Evolutionary conservation across 2,329 filamentous ascomycete species (phyloP), one percentile per base, ranked within the genome.

Genomic region (Fusarium palustre): DNA sequence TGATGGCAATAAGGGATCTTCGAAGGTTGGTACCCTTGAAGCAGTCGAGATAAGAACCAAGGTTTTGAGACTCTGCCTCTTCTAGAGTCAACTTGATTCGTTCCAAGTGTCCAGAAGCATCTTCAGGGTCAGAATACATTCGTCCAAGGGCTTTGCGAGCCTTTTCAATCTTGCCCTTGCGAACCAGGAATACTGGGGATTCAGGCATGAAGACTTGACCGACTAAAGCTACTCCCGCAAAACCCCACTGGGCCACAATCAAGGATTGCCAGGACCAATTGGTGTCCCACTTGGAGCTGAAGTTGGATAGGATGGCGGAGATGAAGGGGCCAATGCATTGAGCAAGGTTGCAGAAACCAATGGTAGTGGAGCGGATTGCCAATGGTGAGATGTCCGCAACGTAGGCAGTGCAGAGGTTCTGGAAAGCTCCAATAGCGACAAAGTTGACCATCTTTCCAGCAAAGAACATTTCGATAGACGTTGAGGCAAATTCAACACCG

Each of bases 81-180:
- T 84, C 81, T 25, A 83, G 79, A 56, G 86, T 85, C n/a, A 80
- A 77, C 66, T 82, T 79, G 58, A 88, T 82, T 22, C 81, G 79
- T 12, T 77, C 72, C 9, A 85, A 76, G 61, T 81, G 79, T 8
- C 81, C 78, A 34, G 82, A 78, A 2, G 75, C 73, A 7, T 76
- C 76, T 0, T 73, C 57, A 0, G 82, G 81, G 64, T 86, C 82
- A 0, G 70, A 59, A 25, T 71, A 71, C 50, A 89, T 82, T 47
- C 84, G 82, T 52, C 79, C 79, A 71, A 87, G 83, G 16, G 54
- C 60, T 10, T 24, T 34, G 2, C 41, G 46, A 0, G 62, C 62
- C 31, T 48, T 53, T 1, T 65, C 62, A 13, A 81, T 72, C 8
- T 74, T 73, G 6, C 76, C 77, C 54, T 80, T 82, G 5, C 83